A percentile compares a stretch with the other conserved stretches of the same genome.
phyloP scores from a whole-genome alignment of 768 basidiomycete species.

The Phlebiopsis flavidoalba region DNA sequence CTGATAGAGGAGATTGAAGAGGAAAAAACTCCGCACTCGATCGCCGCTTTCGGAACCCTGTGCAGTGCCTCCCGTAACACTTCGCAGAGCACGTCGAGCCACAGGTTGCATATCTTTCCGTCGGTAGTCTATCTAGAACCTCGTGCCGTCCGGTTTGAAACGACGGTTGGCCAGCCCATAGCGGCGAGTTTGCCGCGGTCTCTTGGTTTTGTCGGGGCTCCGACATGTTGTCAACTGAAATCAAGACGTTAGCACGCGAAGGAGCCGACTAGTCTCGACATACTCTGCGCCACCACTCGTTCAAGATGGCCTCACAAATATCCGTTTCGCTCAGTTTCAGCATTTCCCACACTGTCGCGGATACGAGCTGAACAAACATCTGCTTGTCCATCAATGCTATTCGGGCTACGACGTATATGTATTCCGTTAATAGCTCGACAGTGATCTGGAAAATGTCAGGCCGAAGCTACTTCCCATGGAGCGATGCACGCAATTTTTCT shows the following conservation, averaged over 20 bases:
- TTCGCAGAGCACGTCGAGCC: slow-evolving; percentile 87
- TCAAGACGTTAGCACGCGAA: not conserved
- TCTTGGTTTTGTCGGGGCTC: slow-evolving; percentile 79
- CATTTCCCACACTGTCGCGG: slow-evolving; percentile 49
- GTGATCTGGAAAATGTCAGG: slow-evolving; percentile 28
- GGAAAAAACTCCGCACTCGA: not conserved
- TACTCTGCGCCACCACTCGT: slow-evolving; percentile 83
- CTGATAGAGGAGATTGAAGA: no score
- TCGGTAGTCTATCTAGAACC: slow-evolving; percentile 64
- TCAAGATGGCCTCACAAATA: slow-evolving; percentile 62
- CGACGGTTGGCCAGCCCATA: slow-evolving; percentile 74
- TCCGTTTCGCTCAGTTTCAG: slow-evolving; percentile 44
- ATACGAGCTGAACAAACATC: slow-evolving; percentile 68
- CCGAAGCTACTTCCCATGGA: no score
- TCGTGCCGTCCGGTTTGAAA: slow-evolving; percentile 71
- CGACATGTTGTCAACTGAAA: slow-evolving; percentile 82
- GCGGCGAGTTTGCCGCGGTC: slow-evolving; percentile 81
- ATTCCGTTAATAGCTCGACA: slow-evolving; percentile 54
- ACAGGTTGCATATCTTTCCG: slow-evolving; percentile 81
- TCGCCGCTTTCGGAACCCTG: slow-evolving; percentile 20
- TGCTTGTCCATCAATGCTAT: slow-evolving; percentile 61
- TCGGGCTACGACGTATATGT: slow-evolving; percentile 70
- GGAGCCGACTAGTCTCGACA: slow-evolving; percentile 13
- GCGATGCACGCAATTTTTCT: slow-evolving; percentile 48
- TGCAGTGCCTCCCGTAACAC: slow-evolving; percentile 61